Percentiles rank a stretch among this genome's conserved stretches.
phyloP scores from a whole-genome alignment of 2,329 filamentous ascomycete genomes.

The Penicillium freii region DNA sequence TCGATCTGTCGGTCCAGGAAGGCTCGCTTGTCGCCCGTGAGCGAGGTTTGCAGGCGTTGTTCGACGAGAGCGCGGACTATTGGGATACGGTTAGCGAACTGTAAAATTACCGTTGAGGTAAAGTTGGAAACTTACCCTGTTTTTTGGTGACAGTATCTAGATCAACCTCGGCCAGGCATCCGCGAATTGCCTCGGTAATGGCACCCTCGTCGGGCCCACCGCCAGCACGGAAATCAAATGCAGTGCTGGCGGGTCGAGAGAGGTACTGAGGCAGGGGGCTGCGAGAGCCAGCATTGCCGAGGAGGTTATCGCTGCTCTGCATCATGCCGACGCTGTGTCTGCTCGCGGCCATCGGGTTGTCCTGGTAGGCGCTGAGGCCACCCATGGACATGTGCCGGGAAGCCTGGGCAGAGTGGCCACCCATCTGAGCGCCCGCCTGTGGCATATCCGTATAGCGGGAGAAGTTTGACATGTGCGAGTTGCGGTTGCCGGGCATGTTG shows the following conservation, averaged over 20 bases:
- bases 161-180: slow-evolving; percentile 82
- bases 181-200: slow-evolving; percentile 81
- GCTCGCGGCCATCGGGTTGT: slow-evolving; percentile 36
- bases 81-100: slow-evolving; percentile 4
- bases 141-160: slow-evolving; percentile 98
- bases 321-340: slow-evolving; percentile 45
- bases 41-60: slow-evolving; percentile 85
- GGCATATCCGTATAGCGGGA: slow-evolving; percentile 64
- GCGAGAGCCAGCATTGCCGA: slow-evolving; percentile 40
- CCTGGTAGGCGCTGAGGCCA: slow-evolving; percentile 50
- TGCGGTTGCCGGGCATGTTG: slow-evolving; percentile 52
- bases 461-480: slow-evolving; percentile 69
- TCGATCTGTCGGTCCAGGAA: slow-evolving; percentile 96
- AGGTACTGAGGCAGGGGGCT: slow-evolving; percentile 51
- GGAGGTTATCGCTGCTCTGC: slow-evolving; percentile 47
- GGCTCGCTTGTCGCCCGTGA: slow-evolving; percentile 77
- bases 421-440: slow-evolving; percentile 30
- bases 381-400: slow-evolving; percentile 62
- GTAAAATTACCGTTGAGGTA: background rate
- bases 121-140: slow-evolving; percentile 56
- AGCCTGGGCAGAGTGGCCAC: slow-evolving; percentile 26
- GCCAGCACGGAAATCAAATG: slow-evolving; percentile 57
- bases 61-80: slow-evolving; percentile 79
- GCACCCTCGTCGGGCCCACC: slow-evolving; percentile 71
- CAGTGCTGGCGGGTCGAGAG: slow-evolving; percentile 54